A percentile compares a stretch with the other conserved stretches of the same genome.
Conservation (phyloP, 345 rosid species). For the Pistacia integerrima region DNA sequence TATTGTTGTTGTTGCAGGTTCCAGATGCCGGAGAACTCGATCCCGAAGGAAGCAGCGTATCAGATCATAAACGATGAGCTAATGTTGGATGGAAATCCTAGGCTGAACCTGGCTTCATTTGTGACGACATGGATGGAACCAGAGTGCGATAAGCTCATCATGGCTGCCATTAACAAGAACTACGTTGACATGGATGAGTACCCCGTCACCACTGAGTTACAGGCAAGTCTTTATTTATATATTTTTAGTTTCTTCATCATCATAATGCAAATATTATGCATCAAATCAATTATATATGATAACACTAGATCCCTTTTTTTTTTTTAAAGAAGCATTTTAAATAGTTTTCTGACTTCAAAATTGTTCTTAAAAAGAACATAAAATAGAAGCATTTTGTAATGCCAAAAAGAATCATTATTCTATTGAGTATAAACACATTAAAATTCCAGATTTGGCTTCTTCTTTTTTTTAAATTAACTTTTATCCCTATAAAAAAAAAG, state of each 20-base stretch:
- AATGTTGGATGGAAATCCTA: conserved; percentile 60
- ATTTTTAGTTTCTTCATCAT: not conserved
- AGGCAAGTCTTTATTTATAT: conserved; percentile 21
- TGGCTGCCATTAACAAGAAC: conserved; percentile 41
- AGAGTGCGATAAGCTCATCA: conserved; percentile 59
- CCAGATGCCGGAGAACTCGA: conserved; percentile 51
- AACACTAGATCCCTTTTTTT: no score
- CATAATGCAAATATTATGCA: no score
- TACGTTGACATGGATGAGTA: conserved; percentile 42
- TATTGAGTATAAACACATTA: no score
- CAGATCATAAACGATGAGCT: conserved; percentile 64
- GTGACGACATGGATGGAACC: conserved; percentile 72
- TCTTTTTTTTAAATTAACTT: no score
- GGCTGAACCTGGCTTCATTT: conserved; percentile 60
- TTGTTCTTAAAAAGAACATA: no score
- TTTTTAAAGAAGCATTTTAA: no score
- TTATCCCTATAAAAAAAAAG: no score
- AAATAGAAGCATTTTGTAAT: no score
- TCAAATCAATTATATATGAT: no score
- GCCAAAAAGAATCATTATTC: no score
- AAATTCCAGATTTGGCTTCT: no score
- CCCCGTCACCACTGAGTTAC: conserved; percentile 65
- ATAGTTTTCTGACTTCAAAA: no score
- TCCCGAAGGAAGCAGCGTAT: conserved; percentile 58
- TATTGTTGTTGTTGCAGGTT: conserved; percentile 30